A percentile compares a stretch with the other conserved stretches of the same genome.
Conservation (phyloP, 352 stramenopile genomes). For the Thraustotheca clavata region DNA sequence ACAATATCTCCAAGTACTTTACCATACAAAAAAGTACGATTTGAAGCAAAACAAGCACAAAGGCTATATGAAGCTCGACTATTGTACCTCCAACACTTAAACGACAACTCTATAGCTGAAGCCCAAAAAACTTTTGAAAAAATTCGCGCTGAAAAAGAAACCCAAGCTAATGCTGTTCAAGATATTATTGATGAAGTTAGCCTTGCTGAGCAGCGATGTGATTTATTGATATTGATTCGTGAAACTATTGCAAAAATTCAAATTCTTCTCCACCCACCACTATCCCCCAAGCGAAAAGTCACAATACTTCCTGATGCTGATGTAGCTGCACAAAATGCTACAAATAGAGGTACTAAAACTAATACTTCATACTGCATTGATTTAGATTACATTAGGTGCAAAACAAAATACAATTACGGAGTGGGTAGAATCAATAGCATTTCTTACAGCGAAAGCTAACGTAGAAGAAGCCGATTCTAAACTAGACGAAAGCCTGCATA, state of each 20-base stretch:
- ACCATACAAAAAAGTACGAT: too few relatives aligned
- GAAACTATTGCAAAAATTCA: background rate
- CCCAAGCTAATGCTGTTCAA: background rate
- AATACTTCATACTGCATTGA: too few relatives aligned
- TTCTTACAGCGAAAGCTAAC: background rate
- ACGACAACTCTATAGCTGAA: background rate
- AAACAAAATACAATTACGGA: background rate
- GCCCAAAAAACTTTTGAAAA: constrained; percentile 12
- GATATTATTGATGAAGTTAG: background rate
- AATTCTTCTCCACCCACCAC: background rate
- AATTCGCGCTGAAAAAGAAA: background rate
- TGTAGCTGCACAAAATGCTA: too few relatives aligned
- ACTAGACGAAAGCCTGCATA: background rate
- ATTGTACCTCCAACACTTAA: background rate
- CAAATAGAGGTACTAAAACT: too few relatives aligned
- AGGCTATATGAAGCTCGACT: background rate
- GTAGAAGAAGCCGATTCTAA: constrained; percentile 11
- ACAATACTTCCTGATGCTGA: too few relatives aligned
- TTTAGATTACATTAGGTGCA: background rate
- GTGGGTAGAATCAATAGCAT: constrained; percentile 6
- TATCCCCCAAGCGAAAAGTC: background rate
- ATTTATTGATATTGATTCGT: background rate
- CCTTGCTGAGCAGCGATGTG: background rate
- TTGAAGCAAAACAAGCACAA: background rate
- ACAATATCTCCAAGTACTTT: too few relatives aligned